These are phyloP conservation scores for Colletotrichum magnum DNA, from an alignment of 2,329 filamentous ascomycete species.

Conservation along the genomic window DNA sequence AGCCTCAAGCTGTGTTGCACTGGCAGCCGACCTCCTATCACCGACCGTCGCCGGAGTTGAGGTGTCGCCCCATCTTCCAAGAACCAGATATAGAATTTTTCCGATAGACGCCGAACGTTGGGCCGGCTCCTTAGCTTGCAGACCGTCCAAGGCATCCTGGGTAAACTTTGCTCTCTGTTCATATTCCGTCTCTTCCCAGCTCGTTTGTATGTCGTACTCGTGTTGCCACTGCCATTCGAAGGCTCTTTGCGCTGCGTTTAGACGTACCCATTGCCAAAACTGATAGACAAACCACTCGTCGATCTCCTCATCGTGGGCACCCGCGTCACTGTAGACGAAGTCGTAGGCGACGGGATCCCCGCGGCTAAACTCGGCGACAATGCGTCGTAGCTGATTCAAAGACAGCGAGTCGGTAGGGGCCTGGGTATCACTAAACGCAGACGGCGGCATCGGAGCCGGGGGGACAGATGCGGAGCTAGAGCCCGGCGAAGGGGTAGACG, in stretches of 20 bases:
- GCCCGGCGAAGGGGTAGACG: constrained; percentile 43
- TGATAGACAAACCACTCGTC: constrained; percentile 99
- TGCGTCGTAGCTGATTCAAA: constrained; percentile 78
- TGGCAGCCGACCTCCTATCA: constrained; percentile 65
- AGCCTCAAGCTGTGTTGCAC: constrained; percentile 69
- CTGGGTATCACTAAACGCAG: constrained; percentile 50
- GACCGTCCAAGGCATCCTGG: constrained; percentile 61
- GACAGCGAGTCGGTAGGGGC: constrained; percentile 78
- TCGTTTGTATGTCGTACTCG: constrained; percentile 58
- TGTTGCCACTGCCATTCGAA: constrained; percentile 84
- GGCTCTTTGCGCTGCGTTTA: constrained; percentile 80
- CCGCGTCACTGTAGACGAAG: constrained; percentile 83
- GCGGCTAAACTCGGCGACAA: constrained; percentile 81
- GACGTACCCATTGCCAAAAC: constrained; percentile 85
- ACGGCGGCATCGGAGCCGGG: constrained; percentile 41
- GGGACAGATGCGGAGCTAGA: constrained; percentile 40
- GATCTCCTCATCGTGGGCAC: constrained; percentile 86
- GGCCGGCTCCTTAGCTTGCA: constrained; percentile 62
- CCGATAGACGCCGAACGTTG: constrained; percentile 68
- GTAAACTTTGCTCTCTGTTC: constrained; percentile 72
- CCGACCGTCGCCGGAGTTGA: constrained; percentile 64
- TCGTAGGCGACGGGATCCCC: constrained; percentile 83
- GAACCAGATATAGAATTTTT: constrained; percentile 71
- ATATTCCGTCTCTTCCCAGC: constrained; percentile 77
- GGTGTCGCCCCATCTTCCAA: constrained; percentile 80